Conservation (phyloP, 768 basidiomycete genomes). For the Phaeolepiota aurea region DNA sequence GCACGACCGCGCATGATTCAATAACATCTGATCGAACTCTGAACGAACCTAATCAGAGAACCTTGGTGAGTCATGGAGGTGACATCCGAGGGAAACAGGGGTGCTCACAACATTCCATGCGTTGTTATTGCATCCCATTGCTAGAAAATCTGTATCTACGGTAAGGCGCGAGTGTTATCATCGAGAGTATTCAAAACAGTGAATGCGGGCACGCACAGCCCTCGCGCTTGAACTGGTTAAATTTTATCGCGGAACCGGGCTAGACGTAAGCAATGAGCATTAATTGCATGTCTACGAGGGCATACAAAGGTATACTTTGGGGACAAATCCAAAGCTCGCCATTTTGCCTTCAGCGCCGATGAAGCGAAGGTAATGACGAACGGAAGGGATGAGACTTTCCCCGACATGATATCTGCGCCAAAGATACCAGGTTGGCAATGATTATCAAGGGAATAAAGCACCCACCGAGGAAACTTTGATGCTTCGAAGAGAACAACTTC, state of each 20-base stretch:
- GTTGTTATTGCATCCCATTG: slow-evolving; percentile 43
- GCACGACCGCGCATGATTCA: slow-evolving; percentile 44
- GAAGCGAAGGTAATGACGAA: slow-evolving; percentile 50
- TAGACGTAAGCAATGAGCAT: slow-evolving; percentile 17
- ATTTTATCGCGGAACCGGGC: slow-evolving; percentile 58
- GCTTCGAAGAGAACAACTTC: slow-evolving; percentile 46
- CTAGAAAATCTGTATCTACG: slow-evolving; percentile 53
- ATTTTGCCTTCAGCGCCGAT: slow-evolving; percentile 50
- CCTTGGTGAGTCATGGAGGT: neutral
- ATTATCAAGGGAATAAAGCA: slow-evolving; percentile 2
- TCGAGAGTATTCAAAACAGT: slow-evolving; percentile 1
- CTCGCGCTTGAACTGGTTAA: slow-evolving; percentile 58
- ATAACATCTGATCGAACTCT: slow-evolving; percentile 51
- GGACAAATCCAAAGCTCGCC: slow-evolving; percentile 36
- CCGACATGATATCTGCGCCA: slow-evolving; percentile 51
- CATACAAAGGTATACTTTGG: slow-evolving; percentile 28
- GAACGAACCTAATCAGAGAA: slow-evolving; percentile 39
- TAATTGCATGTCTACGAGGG: neutral
- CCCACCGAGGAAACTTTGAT: slow-evolving; percentile 43
- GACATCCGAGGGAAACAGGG: neutral
- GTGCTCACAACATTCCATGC: slow-evolving; percentile 53
- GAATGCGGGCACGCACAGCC: slow-evolving; percentile 34
- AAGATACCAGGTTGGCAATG: slow-evolving; percentile 1
- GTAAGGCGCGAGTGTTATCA: slow-evolving; percentile 3
- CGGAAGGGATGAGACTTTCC: slow-evolving; percentile 53